Base-by-base conservation (phyloP, 495 filamentous ascomycete species). In the Glonium stellatum region DNA sequence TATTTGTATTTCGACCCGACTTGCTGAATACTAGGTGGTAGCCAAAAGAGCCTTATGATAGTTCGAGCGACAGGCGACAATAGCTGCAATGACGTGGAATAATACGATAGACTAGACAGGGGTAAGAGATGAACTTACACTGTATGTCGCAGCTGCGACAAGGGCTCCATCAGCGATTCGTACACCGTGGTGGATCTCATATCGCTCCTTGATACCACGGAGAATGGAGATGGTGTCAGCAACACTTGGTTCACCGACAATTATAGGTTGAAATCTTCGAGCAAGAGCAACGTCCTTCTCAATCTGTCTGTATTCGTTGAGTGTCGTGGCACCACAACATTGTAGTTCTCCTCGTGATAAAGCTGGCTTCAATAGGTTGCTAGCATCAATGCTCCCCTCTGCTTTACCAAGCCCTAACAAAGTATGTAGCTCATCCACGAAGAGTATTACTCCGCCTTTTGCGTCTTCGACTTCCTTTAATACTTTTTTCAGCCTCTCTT, bases 221-320 rank as follows among this genome's bases (percentile, higher is more conserved):
- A 98, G 80, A 58, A 98, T 98, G 55, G 90, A 96, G 58, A 98
- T 90, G 0, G 93, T 96, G 67, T 96, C 91, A 63, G 87, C 83
- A 12, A 97, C 92, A 1, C 82, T 86, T 1, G 93, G 93, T 63
- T 98, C 93, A 58, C 83, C 84, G 23, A 98, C 88, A 44, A 87
- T 74, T 59, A 98, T 95, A 4, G 93, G 92, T 68, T 98, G 93
- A 72, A 98, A 97, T 53, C 93, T 81, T 58, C 93, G 78, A 8
- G 93, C 93, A 12, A 98, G 76, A 1, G 93, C 93, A 22, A 90
- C 92, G 71, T 98, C 93, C 70, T 97, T 98, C 72, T 97, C 93
- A 63, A 98, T 97, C 62, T 80, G 73, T 41, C 93, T 81, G 66
- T 97, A 98, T 68, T 98, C 93, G 58, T 85, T 88, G 35, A 97